phyloP scores from a whole-genome alignment of 768 basidiomycete species.

The Cantharellus anzutake region DNA sequence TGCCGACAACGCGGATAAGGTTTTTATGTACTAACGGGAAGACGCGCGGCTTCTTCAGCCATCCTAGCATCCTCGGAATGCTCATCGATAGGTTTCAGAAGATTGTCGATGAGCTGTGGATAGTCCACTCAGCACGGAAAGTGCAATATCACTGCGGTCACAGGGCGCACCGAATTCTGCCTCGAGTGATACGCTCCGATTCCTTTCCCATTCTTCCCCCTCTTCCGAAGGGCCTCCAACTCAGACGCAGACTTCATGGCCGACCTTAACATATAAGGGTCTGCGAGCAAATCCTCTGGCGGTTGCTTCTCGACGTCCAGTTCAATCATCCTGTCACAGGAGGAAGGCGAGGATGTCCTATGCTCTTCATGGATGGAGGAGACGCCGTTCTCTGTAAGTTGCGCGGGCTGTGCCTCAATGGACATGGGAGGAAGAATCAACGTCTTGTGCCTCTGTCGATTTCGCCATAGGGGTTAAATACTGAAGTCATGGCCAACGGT shows the following conservation, averaged over 20 bases:
- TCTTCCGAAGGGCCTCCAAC: constrained; percentile 38
- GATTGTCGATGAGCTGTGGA: constrained; percentile 54
- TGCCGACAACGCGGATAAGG: background rate
- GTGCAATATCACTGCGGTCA: background rate
- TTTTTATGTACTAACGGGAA: constrained; percentile 27
- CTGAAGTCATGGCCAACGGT: too few species aligned
- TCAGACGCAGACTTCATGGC: constrained; percentile 44
- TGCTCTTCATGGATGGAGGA: too few species aligned
- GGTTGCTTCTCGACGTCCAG: too few species aligned
- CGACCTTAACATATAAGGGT: background rate
- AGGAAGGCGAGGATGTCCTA: too few species aligned
- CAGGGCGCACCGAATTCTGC: constrained; percentile 45
- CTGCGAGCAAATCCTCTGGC: too few species aligned
- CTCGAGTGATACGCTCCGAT: constrained; percentile 46
- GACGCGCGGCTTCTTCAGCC: constrained; percentile 43
- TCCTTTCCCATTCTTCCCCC: constrained; percentile 34
- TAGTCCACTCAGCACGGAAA: constrained; percentile 3
- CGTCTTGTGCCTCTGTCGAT: too few species aligned
- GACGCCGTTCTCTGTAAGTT: too few species aligned
- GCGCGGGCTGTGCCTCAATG: too few species aligned
- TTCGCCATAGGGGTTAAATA: too few species aligned
- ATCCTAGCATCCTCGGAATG: constrained; percentile 67
- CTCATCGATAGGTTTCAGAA: constrained; percentile 81
- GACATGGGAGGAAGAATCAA: too few species aligned
- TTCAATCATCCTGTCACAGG: too few species aligned